Percentiles rank a stretch among this genome's conserved stretches.
Evolutionary conservation across 306 rosid genomes (phyloP).

Genomic region (Pyrus bretschneideri): DNA sequence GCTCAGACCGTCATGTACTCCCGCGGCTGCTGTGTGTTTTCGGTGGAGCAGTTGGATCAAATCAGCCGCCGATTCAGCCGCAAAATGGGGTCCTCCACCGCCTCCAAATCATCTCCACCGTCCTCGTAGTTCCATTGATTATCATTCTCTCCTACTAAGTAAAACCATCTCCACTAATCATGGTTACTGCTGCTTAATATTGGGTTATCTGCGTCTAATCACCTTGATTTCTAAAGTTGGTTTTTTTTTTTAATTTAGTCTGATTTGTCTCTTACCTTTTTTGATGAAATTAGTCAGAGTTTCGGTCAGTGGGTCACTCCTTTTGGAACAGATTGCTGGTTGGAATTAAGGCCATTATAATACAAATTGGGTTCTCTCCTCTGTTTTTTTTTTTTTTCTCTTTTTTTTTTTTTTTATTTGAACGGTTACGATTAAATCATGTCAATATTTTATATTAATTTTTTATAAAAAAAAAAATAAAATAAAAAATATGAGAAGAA

Average conservation of each 20-base stretch:
- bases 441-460: too few species aligned
- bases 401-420: too few species aligned
- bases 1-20: slow-evolving; percentile 61
- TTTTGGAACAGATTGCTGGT: not conserved
- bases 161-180: too few species aligned
- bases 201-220: not conserved
- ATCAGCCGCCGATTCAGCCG: slow-evolving; percentile 8
- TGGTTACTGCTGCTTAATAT: too few species aligned
- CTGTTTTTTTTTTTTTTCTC: too few species aligned
- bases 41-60: slow-evolving; percentile 48
- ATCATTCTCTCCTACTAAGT: not conserved
- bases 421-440: fast-evolving
- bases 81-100: not conserved
- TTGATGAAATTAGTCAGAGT: not conserved
- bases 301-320: not conserved
- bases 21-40: slow-evolving; percentile 55
- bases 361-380: too few species aligned
- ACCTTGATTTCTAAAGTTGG: not conserved
- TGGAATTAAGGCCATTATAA: not conserved
- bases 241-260: not conserved
- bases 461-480: too few species aligned
- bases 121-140: not conserved
- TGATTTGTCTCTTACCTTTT: not conserved
- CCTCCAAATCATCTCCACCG: not conserved
- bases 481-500: too few species aligned